These are phyloP conservation scores for Meyerozyma guilliermondii DNA, from an alignment of 1,139 yeast species.

Conservation along the genomic window DNA sequence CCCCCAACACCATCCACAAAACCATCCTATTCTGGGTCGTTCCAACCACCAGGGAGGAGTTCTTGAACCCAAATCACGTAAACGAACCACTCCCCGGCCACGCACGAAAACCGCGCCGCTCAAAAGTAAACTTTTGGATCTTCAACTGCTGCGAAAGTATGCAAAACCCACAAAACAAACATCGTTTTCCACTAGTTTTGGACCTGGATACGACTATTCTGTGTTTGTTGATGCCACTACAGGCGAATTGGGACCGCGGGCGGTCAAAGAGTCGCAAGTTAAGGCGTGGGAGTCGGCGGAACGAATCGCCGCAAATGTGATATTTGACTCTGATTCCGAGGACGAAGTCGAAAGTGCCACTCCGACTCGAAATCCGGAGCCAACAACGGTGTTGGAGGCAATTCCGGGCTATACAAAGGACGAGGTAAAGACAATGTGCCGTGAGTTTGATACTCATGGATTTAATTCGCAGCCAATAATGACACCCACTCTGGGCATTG, in stretches of 20 bases:
- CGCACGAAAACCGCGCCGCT: conserved; percentile 3
- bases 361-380: conserved; percentile 1
- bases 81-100: conserved; percentile 8
- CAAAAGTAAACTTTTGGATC: conserved; percentile 18
- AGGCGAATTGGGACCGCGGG: conserved; percentile 10
- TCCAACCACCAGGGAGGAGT: conserved; percentile 8
- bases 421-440: conserved; percentile 24
- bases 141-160: conserved; percentile 18
- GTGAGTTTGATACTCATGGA: neutral
- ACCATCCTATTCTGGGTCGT: conserved; percentile 2
- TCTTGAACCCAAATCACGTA: conserved; percentile 8
- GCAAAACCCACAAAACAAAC: conserved; percentile 4
- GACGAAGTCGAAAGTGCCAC: conserved; percentile 9
- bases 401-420: conserved; percentile 40
- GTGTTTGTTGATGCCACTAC: conserved; percentile 12
- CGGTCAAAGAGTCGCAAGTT: conserved; percentile 30
- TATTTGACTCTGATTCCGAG: conserved; percentile 28
- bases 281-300: conserved; percentile 47
- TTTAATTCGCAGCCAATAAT: neutral
- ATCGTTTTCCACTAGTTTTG: conserved; percentile 3
- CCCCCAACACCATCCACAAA: conserved; percentile 10
- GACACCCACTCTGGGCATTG: neutral
- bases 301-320: conserved; percentile 29
- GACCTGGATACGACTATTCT: conserved; percentile 19
- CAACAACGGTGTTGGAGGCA: conserved; percentile 15